Evolutionary conservation across 2,329 filamentous ascomycete genomes (phyloP).

Genomic region (Aspergillus fijiensis): DNA sequence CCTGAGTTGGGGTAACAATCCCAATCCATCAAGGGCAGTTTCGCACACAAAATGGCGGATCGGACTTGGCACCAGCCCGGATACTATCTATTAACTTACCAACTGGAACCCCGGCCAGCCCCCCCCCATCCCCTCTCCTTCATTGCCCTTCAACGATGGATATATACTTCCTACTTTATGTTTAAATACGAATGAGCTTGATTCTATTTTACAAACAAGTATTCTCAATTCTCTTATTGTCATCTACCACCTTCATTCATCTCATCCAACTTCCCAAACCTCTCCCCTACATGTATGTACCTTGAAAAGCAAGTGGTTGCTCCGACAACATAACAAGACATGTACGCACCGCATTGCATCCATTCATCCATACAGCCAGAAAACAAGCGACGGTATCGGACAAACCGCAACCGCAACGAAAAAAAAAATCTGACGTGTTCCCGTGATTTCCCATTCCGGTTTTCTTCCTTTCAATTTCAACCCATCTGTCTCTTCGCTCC

Average conservation of each 20-base stretch:
- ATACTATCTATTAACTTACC: slow-evolving; percentile 1
- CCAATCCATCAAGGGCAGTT: slow-evolving; percentile 12
- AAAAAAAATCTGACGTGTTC: slow-evolving; percentile 10
- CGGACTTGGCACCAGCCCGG: slow-evolving; percentile 26
- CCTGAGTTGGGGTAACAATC: slow-evolving; percentile 1
- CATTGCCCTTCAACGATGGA: neutral
- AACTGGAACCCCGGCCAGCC: slow-evolving; percentile 8
- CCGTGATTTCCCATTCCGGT: slow-evolving; percentile 7
- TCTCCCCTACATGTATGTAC: neutral
- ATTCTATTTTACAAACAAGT: neutral
- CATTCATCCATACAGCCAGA: neutral
- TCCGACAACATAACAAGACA: neutral
- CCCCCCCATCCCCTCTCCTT: neutral
- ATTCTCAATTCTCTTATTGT: neutral
- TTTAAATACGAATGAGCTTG: neutral
- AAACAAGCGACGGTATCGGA: slow-evolving; percentile 4
- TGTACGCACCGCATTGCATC: no score
- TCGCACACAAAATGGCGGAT: slow-evolving; percentile 26
- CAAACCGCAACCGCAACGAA: slow-evolving; percentile 3
- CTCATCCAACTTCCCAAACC: neutral
- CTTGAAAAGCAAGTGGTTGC: neutral
- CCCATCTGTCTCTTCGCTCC: neutral
- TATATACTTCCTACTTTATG: neutral
- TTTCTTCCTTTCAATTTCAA: neutral
- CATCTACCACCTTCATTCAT: neutral